Evolutionary conservation across 805 yeast genomes (phyloP).

Genomic region (Zygosaccharomyces rouxii): DNA sequence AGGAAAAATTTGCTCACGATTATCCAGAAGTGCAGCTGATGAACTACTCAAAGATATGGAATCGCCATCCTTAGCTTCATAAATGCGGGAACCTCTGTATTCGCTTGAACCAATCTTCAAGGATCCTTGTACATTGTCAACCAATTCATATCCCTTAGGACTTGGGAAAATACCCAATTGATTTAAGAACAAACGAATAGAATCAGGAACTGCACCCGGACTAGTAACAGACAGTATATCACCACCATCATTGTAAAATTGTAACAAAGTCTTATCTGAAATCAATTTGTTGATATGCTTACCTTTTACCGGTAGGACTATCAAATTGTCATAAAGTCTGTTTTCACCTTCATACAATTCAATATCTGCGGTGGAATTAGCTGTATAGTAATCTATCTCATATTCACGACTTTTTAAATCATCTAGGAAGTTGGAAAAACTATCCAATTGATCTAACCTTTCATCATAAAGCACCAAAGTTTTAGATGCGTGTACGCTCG

Average conservation of each 20-base stretch:
- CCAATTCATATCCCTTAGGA: conserved; percentile 61
- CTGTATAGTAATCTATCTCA: conserved; percentile 28
- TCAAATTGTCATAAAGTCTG: conserved; percentile 49
- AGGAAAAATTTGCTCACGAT: conserved; percentile 68
- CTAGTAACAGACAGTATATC: conserved; percentile 62
- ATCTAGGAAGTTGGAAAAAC: conserved; percentile 28
- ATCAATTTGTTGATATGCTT: conserved; percentile 41
- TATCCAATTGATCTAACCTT: conserved; percentile 25
- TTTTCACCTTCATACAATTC: conserved; percentile 38
- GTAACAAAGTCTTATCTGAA: conserved; percentile 47
- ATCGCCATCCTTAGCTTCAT: conserved; percentile 5
- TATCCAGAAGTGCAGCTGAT: conserved; percentile 64
- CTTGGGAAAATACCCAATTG: conserved; percentile 83
- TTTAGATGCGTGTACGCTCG: conserved; percentile 25
- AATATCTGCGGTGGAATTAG: conserved; percentile 19
- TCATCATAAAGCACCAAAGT: conserved; percentile 36
- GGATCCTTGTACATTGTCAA: conserved; percentile 56
- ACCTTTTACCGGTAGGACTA: conserved; percentile 56
- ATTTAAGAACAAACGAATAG: conserved; percentile 60
- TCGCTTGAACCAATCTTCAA: conserved; percentile 16
- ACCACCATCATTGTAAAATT: conserved; percentile 65
- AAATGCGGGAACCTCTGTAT: conserved; percentile 10
- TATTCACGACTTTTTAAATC: conserved; percentile 35
- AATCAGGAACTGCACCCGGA: conserved; percentile 51
- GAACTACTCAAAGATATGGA: conserved; percentile 41